These are phyloP conservation scores for Speleostelium caveatum DNA, from an alignment of 78 protist genomes.

Conservation along the genomic window DNA sequence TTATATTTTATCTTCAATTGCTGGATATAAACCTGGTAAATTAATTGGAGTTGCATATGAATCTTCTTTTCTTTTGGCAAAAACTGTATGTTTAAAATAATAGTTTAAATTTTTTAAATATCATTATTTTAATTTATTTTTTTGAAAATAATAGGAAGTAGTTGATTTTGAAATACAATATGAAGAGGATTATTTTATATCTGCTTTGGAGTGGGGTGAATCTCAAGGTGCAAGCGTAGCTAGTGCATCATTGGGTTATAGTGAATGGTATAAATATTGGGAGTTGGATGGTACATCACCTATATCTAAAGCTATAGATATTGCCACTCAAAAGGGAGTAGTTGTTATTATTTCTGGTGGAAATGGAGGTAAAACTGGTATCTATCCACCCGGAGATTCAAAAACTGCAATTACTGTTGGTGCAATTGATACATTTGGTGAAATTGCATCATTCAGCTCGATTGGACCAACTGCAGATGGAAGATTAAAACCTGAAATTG, in stretches of 20 bases:
- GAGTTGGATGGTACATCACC: slow-evolving; percentile 59
- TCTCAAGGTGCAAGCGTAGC: slow-evolving; percentile 37
- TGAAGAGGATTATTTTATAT: slow-evolving; percentile 68
- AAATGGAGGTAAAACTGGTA: slow-evolving; percentile 45
- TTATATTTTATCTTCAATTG: slow-evolving; percentile 46
- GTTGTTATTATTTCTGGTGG: slow-evolving; percentile 46
- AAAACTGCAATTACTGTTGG: slow-evolving; percentile 29
- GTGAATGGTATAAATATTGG: slow-evolving; percentile 35
- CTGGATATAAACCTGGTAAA: slow-evolving; percentile 61
- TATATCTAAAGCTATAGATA: slow-evolving; percentile 13
- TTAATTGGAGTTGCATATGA: slow-evolving; percentile 60
- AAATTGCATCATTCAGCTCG: slow-evolving; percentile 23
- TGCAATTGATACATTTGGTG: slow-evolving; percentile 9
- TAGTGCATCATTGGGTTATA: slow-evolving; percentile 53
- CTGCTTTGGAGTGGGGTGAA: slow-evolving; percentile 77
- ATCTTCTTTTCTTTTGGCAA: slow-evolving; percentile 20
- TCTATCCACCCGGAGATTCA: slow-evolving; percentile 42
- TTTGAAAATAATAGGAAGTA: slow-evolving; percentile 15
- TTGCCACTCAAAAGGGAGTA: slow-evolving; percentile 55
- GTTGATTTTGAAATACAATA: slow-evolving; percentile 35
- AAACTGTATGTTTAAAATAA: slow-evolving; percentile 4
- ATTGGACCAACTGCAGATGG: slow-evolving; percentile 78
- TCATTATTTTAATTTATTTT: not conserved
- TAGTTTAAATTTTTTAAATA: not conserved
- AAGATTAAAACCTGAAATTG: slow-evolving; percentile 70